phyloP scores from a whole-genome alignment of 306 rosid genomes.

The Dalbergia cochinchinensis region DNA sequence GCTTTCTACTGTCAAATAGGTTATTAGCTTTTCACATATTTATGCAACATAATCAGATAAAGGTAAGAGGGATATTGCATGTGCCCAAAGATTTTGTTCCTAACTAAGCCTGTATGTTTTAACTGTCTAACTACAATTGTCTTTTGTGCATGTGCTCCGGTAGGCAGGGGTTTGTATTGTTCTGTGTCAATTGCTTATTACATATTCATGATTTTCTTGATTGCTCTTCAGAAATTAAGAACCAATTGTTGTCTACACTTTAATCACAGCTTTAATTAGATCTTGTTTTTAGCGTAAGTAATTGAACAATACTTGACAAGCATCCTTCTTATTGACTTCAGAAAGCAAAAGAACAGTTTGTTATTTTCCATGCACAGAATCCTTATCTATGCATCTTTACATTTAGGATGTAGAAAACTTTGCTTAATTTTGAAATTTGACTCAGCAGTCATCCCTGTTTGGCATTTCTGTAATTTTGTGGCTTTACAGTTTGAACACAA shows the following conservation, averaged over 20 bases:
- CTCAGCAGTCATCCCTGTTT: neutral
- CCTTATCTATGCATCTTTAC: neutral
- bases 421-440: neutral
- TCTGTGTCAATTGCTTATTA: constrained; percentile 3
- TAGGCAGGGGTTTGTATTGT: neutral
- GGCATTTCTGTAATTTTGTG: neutral
- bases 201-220: constrained; percentile 1
- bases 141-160: neutral
- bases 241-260: neutral
- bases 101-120: too few relatives aligned
- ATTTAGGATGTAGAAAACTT: neutral
- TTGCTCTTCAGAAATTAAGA: neutral
- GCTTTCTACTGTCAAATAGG: constrained; percentile 23
- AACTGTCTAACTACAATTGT: neutral
- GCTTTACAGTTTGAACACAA: neutral
- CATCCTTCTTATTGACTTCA: constrained; percentile 3
- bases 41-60: too few relatives aligned
- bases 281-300: neutral
- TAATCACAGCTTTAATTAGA: neutral
- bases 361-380: neutral
- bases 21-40: neutral
- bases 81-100: neutral
- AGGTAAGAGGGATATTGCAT: too few relatives aligned
- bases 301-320: neutral
- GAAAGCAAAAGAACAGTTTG: neutral